Base-by-base conservation (phyloP, 192 early-diverging fungal species). In the Coemansia sp. region DNA sequence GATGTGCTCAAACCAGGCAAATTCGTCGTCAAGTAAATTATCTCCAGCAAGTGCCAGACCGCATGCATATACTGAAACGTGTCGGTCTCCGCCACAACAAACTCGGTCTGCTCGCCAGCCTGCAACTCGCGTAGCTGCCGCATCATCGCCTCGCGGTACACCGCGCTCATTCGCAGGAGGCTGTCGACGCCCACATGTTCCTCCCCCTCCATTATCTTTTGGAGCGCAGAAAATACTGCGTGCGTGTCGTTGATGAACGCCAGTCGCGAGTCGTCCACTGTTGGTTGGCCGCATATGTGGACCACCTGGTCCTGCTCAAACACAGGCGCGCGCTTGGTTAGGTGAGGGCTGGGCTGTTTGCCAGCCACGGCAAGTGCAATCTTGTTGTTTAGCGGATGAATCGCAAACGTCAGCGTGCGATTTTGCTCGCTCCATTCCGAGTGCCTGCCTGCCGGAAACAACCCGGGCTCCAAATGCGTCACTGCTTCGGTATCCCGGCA, bases 31-130 rank as follows among this genome's bases (percentile, higher is more conserved):
- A 82, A 29, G 38, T 77, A 82, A 5, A 84, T 62, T 3, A 80
- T 68, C 63, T 84, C 82, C 31, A 76, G n/a, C 31, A 84, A 61
- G 14, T 80, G 77, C 82, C 82, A 84, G 17, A 74, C 59, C 20
- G 68, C 72, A 45, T 82, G 79, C 68, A 82, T 82, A 12, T 69
- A 41, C 46, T 76, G 79, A 40, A 82, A 82, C 24, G 49, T 22
- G 27, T 72, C 70, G 1, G 45, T 49, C 38, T 82, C 79, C 4
- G 31, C 43, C 2, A 15, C 9, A 2, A 66, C 41, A 45, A 72
- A 74, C 45, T 74, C 77, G 0, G 61, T 60, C 24, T 19, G 24
- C 19, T 7, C 14, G 14, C 20, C 39, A 1, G 47, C 65, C 68
- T 70, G 70, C 27, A 82, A 20, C 54, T 73, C 64, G 11, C 64